A percentile compares a stretch with the other conserved stretches of the same genome.
Conservation (phyloP, 1,284 basidiomycete genomes). For the Neotropicomus parvogracilis region DNA sequence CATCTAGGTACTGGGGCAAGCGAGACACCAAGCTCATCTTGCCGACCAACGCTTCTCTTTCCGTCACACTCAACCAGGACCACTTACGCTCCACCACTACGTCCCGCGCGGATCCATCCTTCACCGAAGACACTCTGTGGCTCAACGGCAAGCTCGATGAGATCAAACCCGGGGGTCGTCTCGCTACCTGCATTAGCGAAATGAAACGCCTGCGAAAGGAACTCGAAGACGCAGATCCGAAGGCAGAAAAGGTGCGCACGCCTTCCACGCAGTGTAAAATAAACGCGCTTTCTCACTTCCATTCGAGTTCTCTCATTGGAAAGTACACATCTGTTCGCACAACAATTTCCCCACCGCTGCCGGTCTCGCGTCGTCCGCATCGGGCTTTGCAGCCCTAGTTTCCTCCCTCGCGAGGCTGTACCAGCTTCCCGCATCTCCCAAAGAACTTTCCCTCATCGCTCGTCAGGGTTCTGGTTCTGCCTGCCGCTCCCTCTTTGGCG, state of each 20-base stretch:
- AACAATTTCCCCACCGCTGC: slow-evolving; percentile 99
- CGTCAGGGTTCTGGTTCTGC: slow-evolving; percentile 97
- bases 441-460: slow-evolving; percentile 85
- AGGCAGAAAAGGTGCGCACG: slow-evolving; percentile 60
- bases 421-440: slow-evolving; percentile 68
- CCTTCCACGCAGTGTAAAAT: slow-evolving; percentile 5
- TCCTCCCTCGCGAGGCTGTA: slow-evolving; percentile 88
- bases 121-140: slow-evolving; percentile 77
- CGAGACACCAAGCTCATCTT: slow-evolving; percentile 93
- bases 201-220: slow-evolving; percentile 76
- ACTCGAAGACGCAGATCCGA: slow-evolving; percentile 68
- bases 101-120: slow-evolving; percentile 79
- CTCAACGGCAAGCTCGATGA: slow-evolving; percentile 90
- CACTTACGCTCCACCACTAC: slow-evolving; percentile 94
- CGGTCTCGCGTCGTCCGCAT: slow-evolving; percentile 95
- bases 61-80: slow-evolving; percentile 95
- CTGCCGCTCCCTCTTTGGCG: slow-evolving; percentile 95
- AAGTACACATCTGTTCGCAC: slow-evolving; percentile 86
- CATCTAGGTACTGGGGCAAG: slow-evolving; percentile 93
- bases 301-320: slow-evolving; percentile 64
- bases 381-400: slow-evolving; percentile 94
- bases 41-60: slow-evolving; percentile 96
- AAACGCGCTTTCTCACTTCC: slow-evolving; percentile 4
- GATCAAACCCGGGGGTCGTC: slow-evolving; percentile 79
- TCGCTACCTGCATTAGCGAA: slow-evolving; percentile 85